phyloP scores from a whole-genome alignment of 169 alveolate species.

The Perkinsus chesapeaki region DNA sequence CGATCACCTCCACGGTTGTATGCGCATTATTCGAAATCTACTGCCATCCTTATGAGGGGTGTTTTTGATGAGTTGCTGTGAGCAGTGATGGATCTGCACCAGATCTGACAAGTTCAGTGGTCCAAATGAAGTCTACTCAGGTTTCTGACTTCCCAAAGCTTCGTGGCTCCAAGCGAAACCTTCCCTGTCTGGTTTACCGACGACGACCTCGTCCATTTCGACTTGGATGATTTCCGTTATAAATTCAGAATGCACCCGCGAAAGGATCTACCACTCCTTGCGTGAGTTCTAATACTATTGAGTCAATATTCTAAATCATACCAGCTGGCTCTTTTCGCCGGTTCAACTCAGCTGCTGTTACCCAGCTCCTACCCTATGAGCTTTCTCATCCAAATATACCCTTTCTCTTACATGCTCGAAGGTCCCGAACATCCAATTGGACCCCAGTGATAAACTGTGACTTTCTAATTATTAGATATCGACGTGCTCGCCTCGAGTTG shows the following conservation, averaged over 20 bases:
- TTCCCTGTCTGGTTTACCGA: neutral
- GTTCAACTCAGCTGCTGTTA: no score
- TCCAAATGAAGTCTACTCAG: neutral
- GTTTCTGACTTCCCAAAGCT: neutral
- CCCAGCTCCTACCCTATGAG: no score
- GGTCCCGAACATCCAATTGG: no score
- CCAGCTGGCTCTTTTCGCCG: no score
- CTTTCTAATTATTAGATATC: neutral
- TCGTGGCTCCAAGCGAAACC: neutral
- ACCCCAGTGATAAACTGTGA: neutral
- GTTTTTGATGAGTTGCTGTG: neutral
- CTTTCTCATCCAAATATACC: no score
- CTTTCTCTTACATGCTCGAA: no score
- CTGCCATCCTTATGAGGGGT: neutral
- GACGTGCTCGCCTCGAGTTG: neutral
- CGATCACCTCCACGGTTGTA: neutral
- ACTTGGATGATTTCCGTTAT: neutral
- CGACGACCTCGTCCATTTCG: neutral
- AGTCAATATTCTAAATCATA: neutral
- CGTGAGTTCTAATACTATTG: neutral
- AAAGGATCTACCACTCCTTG: neutral
- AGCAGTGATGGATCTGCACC: neutral
- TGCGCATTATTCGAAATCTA: neutral
- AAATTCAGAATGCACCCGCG: neutral
- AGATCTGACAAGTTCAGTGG: no score